These are phyloP conservation scores for Cutaneotrichosporon cutaneum DNA, from an alignment of 1,284 basidiomycete genomes.

Conservation along the genomic window DNA sequence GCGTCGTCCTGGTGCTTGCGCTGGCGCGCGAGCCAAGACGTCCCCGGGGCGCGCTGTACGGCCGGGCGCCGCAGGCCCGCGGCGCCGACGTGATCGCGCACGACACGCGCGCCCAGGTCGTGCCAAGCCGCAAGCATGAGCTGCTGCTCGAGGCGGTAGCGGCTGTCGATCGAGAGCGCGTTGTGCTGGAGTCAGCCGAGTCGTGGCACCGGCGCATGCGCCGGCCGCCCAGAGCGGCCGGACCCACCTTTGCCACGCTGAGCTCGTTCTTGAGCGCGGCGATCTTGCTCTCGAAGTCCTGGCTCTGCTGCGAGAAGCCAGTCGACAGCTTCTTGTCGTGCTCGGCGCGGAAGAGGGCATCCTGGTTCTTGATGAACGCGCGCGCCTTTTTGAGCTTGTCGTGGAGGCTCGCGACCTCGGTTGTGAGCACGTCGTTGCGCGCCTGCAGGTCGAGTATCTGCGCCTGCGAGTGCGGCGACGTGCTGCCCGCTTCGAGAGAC, in stretches of 20 bases:
- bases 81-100: slow-evolving; percentile 55
- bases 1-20: slow-evolving; percentile 54
- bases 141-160: slow-evolving; percentile 72
- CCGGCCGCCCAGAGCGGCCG: neutral
- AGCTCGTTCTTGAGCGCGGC: slow-evolving; percentile 70
- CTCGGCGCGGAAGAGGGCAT: slow-evolving; percentile 62
- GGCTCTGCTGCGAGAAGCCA: slow-evolving; percentile 69
- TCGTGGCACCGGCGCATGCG: neutral
- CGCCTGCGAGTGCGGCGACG: slow-evolving; percentile 76
- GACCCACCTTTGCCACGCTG: slow-evolving; percentile 60
- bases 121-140: slow-evolving; percentile 76
- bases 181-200: slow-evolving; percentile 11
- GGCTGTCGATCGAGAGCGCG: slow-evolving; percentile 29
- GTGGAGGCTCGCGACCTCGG: slow-evolving; percentile 67
- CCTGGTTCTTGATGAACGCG: slow-evolving; percentile 89
- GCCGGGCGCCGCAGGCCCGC: slow-evolving; percentile 40
- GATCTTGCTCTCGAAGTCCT: slow-evolving; percentile 67
- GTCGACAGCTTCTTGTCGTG: slow-evolving; percentile 50
- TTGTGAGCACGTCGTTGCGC: slow-evolving; percentile 68
- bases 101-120: slow-evolving; percentile 63
- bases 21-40: slow-evolving; percentile 64
- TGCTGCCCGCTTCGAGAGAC: slow-evolving; percentile 67
- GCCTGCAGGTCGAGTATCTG: slow-evolving; percentile 73
- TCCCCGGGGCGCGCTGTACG: slow-evolving; percentile 54
- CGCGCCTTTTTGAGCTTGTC: slow-evolving; percentile 82